Conservation (phyloP, 176 grass and related monocot genomes). For the Oryza nivara region DNA sequence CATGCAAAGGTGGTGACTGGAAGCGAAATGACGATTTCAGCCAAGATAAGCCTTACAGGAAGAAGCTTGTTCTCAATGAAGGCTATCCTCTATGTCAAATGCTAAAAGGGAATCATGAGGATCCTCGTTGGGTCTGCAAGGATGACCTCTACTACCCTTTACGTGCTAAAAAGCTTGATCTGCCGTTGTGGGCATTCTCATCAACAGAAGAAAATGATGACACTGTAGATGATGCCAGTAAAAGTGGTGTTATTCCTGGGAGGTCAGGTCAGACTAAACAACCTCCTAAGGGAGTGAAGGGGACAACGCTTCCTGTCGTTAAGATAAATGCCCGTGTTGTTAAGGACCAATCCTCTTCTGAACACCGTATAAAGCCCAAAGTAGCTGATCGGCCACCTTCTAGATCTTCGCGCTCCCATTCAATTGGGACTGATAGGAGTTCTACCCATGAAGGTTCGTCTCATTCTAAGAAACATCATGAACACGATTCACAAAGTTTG, state of each 20-base stretch:
- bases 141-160: conserved; percentile 69
- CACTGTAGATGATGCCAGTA: conserved; percentile 52
- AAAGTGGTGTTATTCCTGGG: conserved; percentile 52
- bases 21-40: conserved; percentile 80
- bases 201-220: conserved; percentile 78
- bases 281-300: conserved; percentile 72
- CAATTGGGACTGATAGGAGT: conserved; percentile 67
- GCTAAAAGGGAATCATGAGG: conserved; percentile 67
- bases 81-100: conserved; percentile 85
- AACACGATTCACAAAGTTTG: conserved; percentile 68
- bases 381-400: conserved; percentile 59
- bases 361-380: conserved; percentile 60
- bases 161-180: conserved; percentile 70
- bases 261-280: conserved; percentile 57
- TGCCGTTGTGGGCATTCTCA: conserved; percentile 82
- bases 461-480: conserved; percentile 74
- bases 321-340: conserved; percentile 90
- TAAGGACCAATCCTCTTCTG: conserved; percentile 62
- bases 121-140: conserved; percentile 74
- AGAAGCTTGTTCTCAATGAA: conserved; percentile 88
- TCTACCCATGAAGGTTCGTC: conserved; percentile 64
- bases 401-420: conserved; percentile 74
- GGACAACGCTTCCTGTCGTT: conserved; percentile 73
- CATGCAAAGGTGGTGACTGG: conserved; percentile 97
- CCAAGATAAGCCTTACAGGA: conserved; percentile 71